These are phyloP conservation scores for Colletotrichum godetiae DNA, from an alignment of 2,329 filamentous ascomycete species.

Conservation along the genomic window DNA sequence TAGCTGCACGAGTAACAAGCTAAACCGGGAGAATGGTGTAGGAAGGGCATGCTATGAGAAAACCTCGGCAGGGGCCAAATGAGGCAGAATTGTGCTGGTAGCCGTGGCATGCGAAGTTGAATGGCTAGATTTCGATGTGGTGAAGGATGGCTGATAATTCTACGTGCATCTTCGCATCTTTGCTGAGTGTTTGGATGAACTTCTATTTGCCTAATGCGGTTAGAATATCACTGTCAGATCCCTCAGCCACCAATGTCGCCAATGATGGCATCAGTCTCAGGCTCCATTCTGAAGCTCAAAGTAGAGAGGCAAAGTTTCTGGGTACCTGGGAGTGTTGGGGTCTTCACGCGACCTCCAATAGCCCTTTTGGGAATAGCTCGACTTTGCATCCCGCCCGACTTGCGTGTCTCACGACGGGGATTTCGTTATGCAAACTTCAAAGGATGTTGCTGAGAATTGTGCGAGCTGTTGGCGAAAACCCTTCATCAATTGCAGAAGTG, in stretches of 20 bases:
- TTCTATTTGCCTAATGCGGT: neutral
- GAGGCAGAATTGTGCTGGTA: neutral
- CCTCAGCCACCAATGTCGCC: neutral
- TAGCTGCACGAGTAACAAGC: neutral
- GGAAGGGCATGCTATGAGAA: no score
- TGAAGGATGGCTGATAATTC: neutral
- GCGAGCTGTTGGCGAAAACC: neutral
- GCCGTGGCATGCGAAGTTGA: neutral
- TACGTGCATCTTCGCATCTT: neutral
- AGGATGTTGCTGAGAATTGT: neutral
- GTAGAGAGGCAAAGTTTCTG: neutral
- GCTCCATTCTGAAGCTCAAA: neutral
- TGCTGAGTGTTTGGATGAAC: neutral
- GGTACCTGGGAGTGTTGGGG: neutral
- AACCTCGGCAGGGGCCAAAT: no score
- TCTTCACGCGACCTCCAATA: neutral
- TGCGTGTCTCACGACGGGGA: neutral
- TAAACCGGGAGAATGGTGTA: neutral
- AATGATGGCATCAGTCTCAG: no score
- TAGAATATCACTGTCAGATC: neutral
- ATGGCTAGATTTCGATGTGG: neutral
- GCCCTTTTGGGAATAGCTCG: neutral
- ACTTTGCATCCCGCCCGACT: neutral
- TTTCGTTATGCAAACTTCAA: neutral
- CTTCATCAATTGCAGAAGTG: neutral